phyloP scores from a whole-genome alignment of 2,329 filamentous ascomycete species.

The Zalaria sp. region DNA sequence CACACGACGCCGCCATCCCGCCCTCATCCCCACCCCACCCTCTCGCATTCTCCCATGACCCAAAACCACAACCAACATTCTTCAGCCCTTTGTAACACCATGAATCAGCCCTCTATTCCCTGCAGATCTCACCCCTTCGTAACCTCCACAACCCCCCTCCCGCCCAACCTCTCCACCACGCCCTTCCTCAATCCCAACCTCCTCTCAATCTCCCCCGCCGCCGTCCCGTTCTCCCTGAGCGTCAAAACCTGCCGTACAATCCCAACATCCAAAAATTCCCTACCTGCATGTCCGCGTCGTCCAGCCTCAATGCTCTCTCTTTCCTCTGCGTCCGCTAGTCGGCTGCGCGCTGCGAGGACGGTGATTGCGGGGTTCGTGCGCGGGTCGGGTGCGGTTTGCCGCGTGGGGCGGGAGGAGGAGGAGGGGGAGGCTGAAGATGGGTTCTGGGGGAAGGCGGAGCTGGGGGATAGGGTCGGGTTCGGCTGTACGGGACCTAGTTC shows the following conservation, averaged over 20 bases:
- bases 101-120: too few relatives aligned
- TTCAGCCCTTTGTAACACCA: too few relatives aligned
- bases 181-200: constrained; percentile 19
- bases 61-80: too few relatives aligned
- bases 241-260: constrained; percentile 22
- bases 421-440: constrained; percentile 14
- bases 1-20: too few relatives aligned
- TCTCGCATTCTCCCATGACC: too few relatives aligned
- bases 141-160: constrained; percentile 15
- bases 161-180: constrained; percentile 17
- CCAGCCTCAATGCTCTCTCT: constrained; percentile 34
- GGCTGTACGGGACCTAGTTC: constrained; percentile 44
- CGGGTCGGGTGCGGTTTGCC: constrained; percentile 16
- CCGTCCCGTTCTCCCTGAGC: constrained; percentile 17
- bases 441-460: constrained; percentile 35
- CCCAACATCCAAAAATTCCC: constrained; percentile 30
- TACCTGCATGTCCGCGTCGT: constrained; percentile 24
- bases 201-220: constrained; percentile 16
- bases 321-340: constrained; percentile 38
- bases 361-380: constrained; percentile 40
- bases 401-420: constrained; percentile 20
- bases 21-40: too few relatives aligned
- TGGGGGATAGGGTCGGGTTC: constrained; percentile 40
- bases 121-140: constrained; percentile 4
- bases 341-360: constrained; percentile 37